A percentile compares a stretch with the other conserved stretches of the same genome.
phyloP scores from a whole-genome alignment of 2,329 filamentous ascomycete genomes.

The Ophiostoma piceae region DNA sequence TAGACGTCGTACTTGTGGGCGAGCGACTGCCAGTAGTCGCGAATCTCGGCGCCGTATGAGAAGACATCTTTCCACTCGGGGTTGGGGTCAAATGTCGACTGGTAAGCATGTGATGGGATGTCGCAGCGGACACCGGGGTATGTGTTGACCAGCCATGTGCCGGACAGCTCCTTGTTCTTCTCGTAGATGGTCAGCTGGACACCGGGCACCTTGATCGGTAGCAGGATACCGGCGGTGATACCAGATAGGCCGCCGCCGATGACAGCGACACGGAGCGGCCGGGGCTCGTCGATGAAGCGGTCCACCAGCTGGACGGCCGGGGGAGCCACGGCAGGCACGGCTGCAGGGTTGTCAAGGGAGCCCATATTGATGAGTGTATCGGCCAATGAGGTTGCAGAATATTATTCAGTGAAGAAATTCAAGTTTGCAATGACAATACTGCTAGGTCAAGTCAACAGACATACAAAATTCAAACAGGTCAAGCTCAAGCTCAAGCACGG shows the following conservation, averaged over 20 bases:
- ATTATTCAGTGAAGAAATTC: too few species aligned
- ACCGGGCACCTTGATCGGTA: conserved; percentile 64
- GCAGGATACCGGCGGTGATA: conserved; percentile 57
- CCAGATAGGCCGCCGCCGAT: conserved; percentile 61
- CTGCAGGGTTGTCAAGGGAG: conserved; percentile 9
- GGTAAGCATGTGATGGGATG: conserved; percentile 65
- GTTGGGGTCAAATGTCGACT: conserved; percentile 63
- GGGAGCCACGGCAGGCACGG: neutral
- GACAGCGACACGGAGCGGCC: conserved; percentile 50
- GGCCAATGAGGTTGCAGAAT: neutral
- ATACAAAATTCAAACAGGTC: neutral
- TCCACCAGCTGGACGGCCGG: conserved; percentile 31
- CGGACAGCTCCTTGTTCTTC: conserved; percentile 58
- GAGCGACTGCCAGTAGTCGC: conserved; percentile 59
- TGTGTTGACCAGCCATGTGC: conserved; percentile 36
- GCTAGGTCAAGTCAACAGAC: neutral
- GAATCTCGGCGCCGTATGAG: conserved; percentile 61
- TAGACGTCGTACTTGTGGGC: conserved; percentile 62
- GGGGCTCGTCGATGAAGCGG: conserved; percentile 44
- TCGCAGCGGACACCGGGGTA: conserved; percentile 48
- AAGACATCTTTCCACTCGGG: conserved; percentile 65
- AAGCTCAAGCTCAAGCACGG: neutral
- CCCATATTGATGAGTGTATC: conserved; percentile 18
- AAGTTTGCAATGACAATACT: neutral
- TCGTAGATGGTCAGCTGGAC: conserved; percentile 62